Percentiles rank a stretch among this genome's conserved stretches.
Conservation (phyloP, 2,329 filamentous ascomycete species). For the Colletotrichum sp. region DNA sequence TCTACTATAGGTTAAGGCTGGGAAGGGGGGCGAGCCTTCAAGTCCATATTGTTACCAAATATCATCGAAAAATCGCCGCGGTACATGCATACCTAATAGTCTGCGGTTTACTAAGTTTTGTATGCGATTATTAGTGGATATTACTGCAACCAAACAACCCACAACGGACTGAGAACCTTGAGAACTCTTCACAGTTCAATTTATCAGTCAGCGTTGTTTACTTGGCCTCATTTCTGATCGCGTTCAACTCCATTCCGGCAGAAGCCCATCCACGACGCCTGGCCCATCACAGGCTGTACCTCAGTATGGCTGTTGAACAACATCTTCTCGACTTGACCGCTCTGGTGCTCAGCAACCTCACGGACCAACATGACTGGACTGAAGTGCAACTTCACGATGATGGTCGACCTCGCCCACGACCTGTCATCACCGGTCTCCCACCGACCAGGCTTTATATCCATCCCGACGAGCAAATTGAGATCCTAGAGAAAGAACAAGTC, state of each 20-base stretch:
- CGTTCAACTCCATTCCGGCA: not conserved
- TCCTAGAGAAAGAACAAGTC: constrained; percentile 65
- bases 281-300: not conserved
- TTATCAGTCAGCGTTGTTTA: not conserved
- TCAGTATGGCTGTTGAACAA: not conserved
- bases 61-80: not conserved
- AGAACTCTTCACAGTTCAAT: not conserved
- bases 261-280: not conserved
- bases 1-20: not conserved
- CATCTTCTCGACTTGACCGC: constrained; percentile 29
- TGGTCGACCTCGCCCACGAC: constrained; percentile 53
- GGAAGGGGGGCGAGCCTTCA: not conserved
- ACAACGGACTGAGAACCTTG: not conserved
- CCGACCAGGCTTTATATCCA: constrained; percentile 78
- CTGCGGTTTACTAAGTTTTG: not conserved
- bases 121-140: not conserved
- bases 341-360: constrained; percentile 72
- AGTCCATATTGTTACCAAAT: not conserved
- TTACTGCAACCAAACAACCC: not conserved
- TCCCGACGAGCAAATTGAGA: constrained; percentile 80
- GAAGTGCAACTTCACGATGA: constrained; percentile 57
- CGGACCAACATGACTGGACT: constrained; percentile 79
- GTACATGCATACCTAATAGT: not conserved
- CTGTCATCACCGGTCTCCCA: constrained; percentile 75
- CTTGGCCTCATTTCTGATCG: not conserved